Evolutionary conservation across 352 stramenopile species (phyloP).

Genomic region (Plasmopara viticola): DNA sequence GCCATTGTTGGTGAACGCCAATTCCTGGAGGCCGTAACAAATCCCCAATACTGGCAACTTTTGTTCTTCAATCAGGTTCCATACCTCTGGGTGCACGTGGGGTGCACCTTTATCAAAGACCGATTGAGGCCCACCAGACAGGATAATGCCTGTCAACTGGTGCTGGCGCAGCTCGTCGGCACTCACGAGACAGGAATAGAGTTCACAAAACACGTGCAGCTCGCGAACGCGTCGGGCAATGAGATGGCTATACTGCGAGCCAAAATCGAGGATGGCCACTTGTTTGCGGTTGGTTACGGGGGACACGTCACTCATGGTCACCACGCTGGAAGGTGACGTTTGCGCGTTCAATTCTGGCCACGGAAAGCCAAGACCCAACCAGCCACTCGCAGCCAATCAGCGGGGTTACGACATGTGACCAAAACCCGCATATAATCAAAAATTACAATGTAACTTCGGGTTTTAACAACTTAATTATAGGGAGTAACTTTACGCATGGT

Average conservation of each 20-base stretch:
- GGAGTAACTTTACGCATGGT: too few relatives aligned
- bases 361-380: neutral
- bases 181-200: slow-evolving; percentile 97
- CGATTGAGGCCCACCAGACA: slow-evolving; percentile 94
- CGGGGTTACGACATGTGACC: neutral
- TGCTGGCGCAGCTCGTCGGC: slow-evolving; percentile 90
- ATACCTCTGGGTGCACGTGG: slow-evolving; percentile 92
- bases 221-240: slow-evolving; percentile 98
- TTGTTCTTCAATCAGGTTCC: slow-evolving; percentile 94
- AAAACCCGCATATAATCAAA: too few relatives aligned
- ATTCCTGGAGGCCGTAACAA: slow-evolving; percentile 94
- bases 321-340: slow-evolving; percentile 14
- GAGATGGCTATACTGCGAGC: slow-evolving; percentile 99
- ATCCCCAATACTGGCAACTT: slow-evolving; percentile 98
- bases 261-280: slow-evolving; percentile 99
- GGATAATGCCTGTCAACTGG: slow-evolving; percentile 95
- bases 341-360: slow-evolving; percentile 27
- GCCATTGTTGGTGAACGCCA: slow-evolving; percentile 95
- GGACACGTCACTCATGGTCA: slow-evolving; percentile 56
- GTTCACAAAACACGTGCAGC: slow-evolving; percentile 98
- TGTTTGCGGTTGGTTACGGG: slow-evolving; percentile 89
- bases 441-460: too few relatives aligned
- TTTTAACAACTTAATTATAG: too few relatives aligned
- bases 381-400: slow-evolving; percentile 1
- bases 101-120: slow-evolving; percentile 96